phyloP scores from a whole-genome alignment of 495 filamentous ascomycete species.

The Sphaerosporella brunnea region DNA sequence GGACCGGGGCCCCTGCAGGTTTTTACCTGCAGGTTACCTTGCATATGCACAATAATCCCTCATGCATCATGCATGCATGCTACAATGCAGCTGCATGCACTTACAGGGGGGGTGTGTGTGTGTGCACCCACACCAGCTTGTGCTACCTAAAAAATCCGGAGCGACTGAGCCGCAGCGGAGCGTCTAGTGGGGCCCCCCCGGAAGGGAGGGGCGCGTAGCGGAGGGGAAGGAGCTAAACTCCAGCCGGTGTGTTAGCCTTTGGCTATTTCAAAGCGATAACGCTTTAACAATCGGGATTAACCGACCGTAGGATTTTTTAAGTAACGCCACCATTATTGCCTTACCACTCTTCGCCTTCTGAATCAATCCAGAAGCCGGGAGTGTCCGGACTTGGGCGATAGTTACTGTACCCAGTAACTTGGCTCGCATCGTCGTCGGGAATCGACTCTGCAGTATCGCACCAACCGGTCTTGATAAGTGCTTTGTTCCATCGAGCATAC shows the following conservation, averaged over 20 bases:
- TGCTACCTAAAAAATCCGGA: not conserved
- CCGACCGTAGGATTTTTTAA: not conserved
- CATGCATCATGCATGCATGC: not conserved
- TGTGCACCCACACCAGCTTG: not conserved
- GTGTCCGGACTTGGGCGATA: not conserved
- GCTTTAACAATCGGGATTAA: not conserved
- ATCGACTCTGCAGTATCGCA: not conserved
- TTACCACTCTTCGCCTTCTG: too few relatives aligned
- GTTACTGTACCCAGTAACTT: not conserved
- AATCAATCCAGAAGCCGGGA: too few relatives aligned
- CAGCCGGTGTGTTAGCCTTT: too few relatives aligned
- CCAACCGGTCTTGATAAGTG: not conserved
- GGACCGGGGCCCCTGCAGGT: too few relatives aligned
- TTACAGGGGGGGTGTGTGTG: not conserved
- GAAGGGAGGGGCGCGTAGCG: not conserved
- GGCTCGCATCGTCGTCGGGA: not conserved
- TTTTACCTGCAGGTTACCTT: too few relatives aligned
- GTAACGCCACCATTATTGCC: too few relatives aligned
- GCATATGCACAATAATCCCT: too few relatives aligned
- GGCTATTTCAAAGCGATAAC: not conserved
- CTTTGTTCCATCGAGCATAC: not conserved
- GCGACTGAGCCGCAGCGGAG: not conserved
- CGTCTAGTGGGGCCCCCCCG: not conserved
- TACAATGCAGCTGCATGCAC: not conserved
- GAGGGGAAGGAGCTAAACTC: not conserved